Evolutionary conservation across 306 rosid genomes (phyloP).

Genomic region (Canavalia gladiata): DNA sequence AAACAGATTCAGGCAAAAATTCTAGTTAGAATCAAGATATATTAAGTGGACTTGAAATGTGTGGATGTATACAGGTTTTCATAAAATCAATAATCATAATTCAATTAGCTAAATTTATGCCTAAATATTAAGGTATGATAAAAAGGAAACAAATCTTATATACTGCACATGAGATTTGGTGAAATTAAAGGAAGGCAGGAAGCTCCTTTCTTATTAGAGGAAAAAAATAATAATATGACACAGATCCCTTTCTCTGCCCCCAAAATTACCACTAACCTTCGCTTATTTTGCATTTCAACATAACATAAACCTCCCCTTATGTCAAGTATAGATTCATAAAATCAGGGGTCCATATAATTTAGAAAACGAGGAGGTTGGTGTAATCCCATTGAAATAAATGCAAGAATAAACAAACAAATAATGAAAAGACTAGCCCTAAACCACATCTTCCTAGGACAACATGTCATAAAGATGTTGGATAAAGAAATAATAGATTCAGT

Average conservation of each 20-base stretch:
- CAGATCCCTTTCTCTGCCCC: background rate
- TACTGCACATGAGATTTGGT: background rate
- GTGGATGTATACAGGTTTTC: background rate
- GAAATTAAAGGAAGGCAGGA: conserved; percentile 14
- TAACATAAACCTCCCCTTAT: background rate
- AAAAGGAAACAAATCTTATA: background rate
- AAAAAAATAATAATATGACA: background rate
- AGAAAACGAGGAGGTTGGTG: conserved; percentile 8
- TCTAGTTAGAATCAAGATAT: background rate
- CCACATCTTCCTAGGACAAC: background rate
- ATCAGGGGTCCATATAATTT: background rate
- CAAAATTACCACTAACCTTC: background rate
- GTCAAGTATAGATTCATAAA: background rate
- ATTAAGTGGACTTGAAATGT: background rate
- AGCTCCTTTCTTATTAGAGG: background rate
- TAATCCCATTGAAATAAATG: conserved; percentile 17
- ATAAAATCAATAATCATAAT: background rate
- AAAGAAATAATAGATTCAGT: conserved; percentile 13
- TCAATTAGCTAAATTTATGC: conserved; percentile 24
- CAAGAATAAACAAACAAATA: conserved; percentile 33
- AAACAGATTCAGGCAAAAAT: conserved; percentile 1
- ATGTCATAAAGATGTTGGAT: conserved; percentile 11
- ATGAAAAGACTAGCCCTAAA: conserved; percentile 8
- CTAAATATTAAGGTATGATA: background rate
- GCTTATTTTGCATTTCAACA: conserved; percentile 7